These are phyloP conservation scores for Roridomyces roridus DNA, from an alignment of 768 basidiomycete species.

Conservation along the genomic window DNA sequence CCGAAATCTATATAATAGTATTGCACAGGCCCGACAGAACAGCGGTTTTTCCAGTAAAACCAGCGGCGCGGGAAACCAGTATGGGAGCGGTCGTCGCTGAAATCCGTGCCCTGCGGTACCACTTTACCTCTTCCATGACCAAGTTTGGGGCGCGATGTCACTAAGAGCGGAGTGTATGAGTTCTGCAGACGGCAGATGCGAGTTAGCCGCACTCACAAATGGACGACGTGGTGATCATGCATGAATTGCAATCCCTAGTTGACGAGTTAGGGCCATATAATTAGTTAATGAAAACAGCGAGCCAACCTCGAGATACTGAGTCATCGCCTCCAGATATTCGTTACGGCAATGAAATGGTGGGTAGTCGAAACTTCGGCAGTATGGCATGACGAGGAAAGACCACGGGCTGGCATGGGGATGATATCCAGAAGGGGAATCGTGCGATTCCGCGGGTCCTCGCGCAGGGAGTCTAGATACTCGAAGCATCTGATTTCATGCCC, in stretches of 20 bases:
- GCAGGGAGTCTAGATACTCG: not conserved
- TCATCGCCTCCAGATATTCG: constrained; percentile 22
- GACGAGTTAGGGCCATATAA: not conserved
- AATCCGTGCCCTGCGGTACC: constrained; percentile 14
- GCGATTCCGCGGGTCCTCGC: not conserved
- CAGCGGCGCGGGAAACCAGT: not conserved
- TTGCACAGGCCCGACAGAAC: constrained; percentile 2
- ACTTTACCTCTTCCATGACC: constrained; percentile 19
- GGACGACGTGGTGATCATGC: constrained; percentile 15
- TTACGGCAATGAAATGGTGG: constrained; percentile 17
- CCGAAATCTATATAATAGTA: constrained; percentile 25
- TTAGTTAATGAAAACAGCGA: not conserved
- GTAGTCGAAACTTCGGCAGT: constrained; percentile 11
- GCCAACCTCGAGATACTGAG: constrained; percentile 15
- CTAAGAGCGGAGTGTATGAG: not conserved
- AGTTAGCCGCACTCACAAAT: not conserved
- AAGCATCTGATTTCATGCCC: not conserved
- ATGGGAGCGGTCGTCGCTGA: not conserved
- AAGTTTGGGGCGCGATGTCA: constrained; percentile 14
- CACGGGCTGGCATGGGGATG: not conserved
- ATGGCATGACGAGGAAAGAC: constrained; percentile 16
- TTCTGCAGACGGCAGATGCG: no score
- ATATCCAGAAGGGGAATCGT: constrained; percentile 9
- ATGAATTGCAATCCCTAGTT: constrained; percentile 17
- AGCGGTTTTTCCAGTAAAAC: constrained; percentile 6